Percentiles rank a stretch among this genome's conserved stretches.
phyloP scores from a whole-genome alignment of 1,139 yeast genomes.

The Sugiyamaella sp. region DNA sequence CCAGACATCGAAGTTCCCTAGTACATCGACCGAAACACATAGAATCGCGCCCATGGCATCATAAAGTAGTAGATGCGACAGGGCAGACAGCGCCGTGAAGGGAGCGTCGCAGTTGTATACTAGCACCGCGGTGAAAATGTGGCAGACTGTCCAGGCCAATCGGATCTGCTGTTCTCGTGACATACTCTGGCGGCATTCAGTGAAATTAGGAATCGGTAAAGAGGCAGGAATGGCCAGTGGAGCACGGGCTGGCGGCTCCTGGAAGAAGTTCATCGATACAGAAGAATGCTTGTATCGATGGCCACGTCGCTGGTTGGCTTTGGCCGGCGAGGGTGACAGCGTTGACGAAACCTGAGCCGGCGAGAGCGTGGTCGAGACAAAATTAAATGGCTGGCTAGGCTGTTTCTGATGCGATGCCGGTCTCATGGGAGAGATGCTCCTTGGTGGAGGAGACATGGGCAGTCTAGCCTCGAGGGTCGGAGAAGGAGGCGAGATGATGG shows the following conservation, averaged over 20 bases:
- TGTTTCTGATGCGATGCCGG: slow-evolving; percentile 21
- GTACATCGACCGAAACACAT: slow-evolving; percentile 70
- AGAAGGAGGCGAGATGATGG: slow-evolving; percentile 19
- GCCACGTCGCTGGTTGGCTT: slow-evolving; percentile 62
- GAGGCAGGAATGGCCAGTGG: slow-evolving; percentile 75
- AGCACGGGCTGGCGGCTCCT: slow-evolving; percentile 80
- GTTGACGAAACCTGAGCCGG: slow-evolving; percentile 20
- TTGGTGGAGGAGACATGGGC: slow-evolving; percentile 22
- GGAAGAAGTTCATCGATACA: slow-evolving; percentile 94
- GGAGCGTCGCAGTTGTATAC: slow-evolving; percentile 60
- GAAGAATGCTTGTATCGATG: slow-evolving; percentile 96
- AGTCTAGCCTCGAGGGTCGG: slow-evolving; percentile 16
- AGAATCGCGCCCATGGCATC: slow-evolving; percentile 81
- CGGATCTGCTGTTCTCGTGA: slow-evolving; percentile 57
- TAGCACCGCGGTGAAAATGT: slow-evolving; percentile 56
- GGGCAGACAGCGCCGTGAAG: slow-evolving; percentile 67
- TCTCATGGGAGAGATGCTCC: slow-evolving; percentile 20
- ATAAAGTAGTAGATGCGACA: slow-evolving; percentile 85
- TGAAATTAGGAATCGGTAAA: slow-evolving; percentile 73
- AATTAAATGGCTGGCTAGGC: slow-evolving; percentile 42
- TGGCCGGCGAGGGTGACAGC: slow-evolving; percentile 20
- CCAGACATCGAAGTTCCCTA: slow-evolving; percentile 94
- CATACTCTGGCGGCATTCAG: slow-evolving; percentile 63
- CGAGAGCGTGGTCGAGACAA: slow-evolving; percentile 38
- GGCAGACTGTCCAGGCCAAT: slow-evolving; percentile 67